Conservation (phyloP, 148 eudicot species). For the Rhododendron vialii region DNA sequence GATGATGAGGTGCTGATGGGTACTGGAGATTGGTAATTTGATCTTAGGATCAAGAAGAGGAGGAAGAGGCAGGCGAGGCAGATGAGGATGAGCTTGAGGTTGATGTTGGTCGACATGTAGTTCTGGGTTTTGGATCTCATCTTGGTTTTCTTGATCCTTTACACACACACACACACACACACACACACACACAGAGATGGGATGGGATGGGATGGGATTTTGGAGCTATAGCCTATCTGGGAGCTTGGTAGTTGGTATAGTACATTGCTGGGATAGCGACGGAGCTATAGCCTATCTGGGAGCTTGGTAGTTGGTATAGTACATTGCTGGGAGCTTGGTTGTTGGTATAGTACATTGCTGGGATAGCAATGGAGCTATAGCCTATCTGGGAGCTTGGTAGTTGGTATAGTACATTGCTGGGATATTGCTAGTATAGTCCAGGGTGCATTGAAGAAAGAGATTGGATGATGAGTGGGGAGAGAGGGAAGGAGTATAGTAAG, state of each 20-base stretch:
- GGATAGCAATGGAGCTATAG: neutral
- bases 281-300: too few relatives aligned
- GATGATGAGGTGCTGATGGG: neutral
- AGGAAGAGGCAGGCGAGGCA: constrained; percentile 34
- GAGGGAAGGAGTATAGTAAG: neutral
- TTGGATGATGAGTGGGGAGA: neutral
- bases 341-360: too few relatives aligned
- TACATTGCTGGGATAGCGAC: too few relatives aligned
- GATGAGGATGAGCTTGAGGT: constrained; percentile 32
- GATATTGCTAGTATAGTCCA: neutral
- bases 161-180: too few relatives aligned
- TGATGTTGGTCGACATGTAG: constrained; percentile 19
- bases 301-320: too few relatives aligned
- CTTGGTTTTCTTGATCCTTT: neutral
- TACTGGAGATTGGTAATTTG: constrained; percentile 22
- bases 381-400: neutral
- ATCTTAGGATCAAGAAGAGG: constrained; percentile 34
- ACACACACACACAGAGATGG: too few relatives aligned
- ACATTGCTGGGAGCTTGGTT: too few relatives aligned
- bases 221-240: neutral
- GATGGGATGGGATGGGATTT: neutral
- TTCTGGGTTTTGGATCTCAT: constrained; percentile 41
- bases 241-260: neutral
- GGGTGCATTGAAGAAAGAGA: neutral
- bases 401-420: too few relatives aligned